Conservation (phyloP, 2,329 filamentous ascomycete genomes). For the Fusarium euwallaceae region DNA sequence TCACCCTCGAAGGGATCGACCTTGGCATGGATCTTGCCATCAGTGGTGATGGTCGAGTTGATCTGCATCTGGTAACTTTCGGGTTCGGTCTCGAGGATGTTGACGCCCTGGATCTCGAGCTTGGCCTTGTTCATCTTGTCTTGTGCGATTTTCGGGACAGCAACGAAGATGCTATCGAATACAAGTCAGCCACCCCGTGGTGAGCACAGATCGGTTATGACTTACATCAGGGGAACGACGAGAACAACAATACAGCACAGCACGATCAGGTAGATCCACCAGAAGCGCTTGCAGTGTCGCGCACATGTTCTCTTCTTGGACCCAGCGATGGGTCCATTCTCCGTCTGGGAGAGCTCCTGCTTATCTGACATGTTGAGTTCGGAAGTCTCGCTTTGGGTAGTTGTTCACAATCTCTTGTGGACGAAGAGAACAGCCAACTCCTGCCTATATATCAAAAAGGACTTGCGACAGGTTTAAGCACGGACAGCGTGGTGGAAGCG, state of each 20-base stretch:
- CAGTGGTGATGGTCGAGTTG: constrained; percentile 67
- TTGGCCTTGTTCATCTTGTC: constrained; percentile 66
- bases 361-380: constrained; percentile 55
- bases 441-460: constrained; percentile 1
- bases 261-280: constrained; percentile 71
- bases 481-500: constrained; percentile 19
- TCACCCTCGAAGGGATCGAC: constrained; percentile 64
- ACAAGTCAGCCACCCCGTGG: constrained; percentile 18
- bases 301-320: constrained; percentile 56
- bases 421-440: neutral
- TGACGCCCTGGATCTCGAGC: constrained; percentile 65
- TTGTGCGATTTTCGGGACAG: constrained; percentile 69
- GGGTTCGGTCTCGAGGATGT: constrained; percentile 60
- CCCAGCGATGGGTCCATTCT: constrained; percentile 47
- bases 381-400: neutral
- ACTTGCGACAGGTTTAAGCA: constrained; percentile 4
- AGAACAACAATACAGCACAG: constrained; percentile 65
- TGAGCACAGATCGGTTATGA: constrained; percentile 31
- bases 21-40: constrained; percentile 65
- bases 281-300: constrained; percentile 67
- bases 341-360: constrained; percentile 51
- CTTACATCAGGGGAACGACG: constrained; percentile 72
- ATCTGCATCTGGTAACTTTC: constrained; percentile 65
- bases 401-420: neutral
- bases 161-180: constrained; percentile 65